Evolutionary conservation across 2,329 filamentous ascomycete genomes (phyloP).

Genomic region (Hymenoscyphus fructigenus): DNA sequence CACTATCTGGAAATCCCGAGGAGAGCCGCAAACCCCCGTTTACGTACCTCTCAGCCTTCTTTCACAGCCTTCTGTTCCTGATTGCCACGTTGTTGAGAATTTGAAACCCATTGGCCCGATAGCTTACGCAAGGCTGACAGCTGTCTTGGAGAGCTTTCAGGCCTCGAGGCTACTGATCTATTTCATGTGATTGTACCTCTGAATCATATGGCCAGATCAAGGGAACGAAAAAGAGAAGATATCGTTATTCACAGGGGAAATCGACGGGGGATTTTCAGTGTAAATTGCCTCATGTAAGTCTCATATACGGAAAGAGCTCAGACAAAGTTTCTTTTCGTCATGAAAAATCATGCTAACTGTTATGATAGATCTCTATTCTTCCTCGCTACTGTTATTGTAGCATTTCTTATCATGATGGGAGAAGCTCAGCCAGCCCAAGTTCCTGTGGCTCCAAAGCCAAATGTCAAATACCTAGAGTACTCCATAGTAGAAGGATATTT

Average conservation of each 20-base stretch:
- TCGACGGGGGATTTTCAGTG: conserved; percentile 1
- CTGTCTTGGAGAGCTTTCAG: neutral
- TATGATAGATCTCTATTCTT: conserved; percentile 28
- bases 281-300: conserved; percentile 17
- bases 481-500: conserved; percentile 63
- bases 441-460: conserved; percentile 5
- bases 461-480: conserved; percentile 46
- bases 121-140: neutral
- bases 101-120: neutral
- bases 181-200: neutral
- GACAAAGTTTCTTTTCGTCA: neutral
- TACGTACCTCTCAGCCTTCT: neutral
- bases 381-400: conserved; percentile 26
- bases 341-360: neutral
- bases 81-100: neutral
- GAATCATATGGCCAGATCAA: conserved; percentile 9
- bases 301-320: too few species aligned
- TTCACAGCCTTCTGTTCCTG: neutral
- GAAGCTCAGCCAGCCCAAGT: conserved; percentile 11
- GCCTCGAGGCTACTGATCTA: neutral
- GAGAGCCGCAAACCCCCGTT: neutral
- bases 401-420: conserved; percentile 30
- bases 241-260: neutral
- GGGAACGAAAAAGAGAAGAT: neutral
- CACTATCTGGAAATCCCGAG: neutral